phyloP scores from a whole-genome alignment of 495 filamentous ascomycete genomes.

The Trichocladium antarcticum region DNA sequence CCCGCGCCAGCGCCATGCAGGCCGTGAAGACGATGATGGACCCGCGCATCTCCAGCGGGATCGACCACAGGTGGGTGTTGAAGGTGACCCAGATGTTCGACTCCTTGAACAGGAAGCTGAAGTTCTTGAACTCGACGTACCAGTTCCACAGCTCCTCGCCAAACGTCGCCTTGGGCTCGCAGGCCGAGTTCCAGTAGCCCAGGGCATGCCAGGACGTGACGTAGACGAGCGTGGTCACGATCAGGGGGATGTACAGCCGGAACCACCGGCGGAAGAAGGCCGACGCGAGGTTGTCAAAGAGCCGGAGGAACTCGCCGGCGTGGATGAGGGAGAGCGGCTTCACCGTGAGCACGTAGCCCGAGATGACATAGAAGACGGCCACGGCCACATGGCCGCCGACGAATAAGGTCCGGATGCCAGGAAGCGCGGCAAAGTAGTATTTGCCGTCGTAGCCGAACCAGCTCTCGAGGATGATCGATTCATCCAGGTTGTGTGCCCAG shows the following conservation, averaged over 20 bases:
- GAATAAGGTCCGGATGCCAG: constrained; percentile 29
- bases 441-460: constrained; percentile 26
- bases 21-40: constrained; percentile 39
- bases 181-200: constrained; percentile 29
- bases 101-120: constrained; percentile 44
- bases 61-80: constrained; percentile 36
- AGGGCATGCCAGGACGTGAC: constrained; percentile 43
- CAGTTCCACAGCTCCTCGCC: constrained; percentile 40
- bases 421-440: constrained; percentile 32
- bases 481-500: constrained; percentile 26
- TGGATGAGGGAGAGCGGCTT: constrained; percentile 41
- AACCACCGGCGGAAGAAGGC: constrained; percentile 30
- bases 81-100: constrained; percentile 24
- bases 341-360: constrained; percentile 40
- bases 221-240: constrained; percentile 39
- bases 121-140: constrained; percentile 49
- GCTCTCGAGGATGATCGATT: constrained; percentile 25
- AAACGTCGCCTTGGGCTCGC: constrained; percentile 29
- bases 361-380: constrained; percentile 41
- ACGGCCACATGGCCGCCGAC: constrained; percentile 44
- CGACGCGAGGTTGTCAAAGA: constrained; percentile 24
- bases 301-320: constrained; percentile 20
- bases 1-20: constrained; percentile 33
- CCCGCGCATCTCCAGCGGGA: constrained; percentile 33
- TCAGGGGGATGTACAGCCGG: constrained; percentile 27